phyloP scores from a whole-genome alignment of 2,329 filamentous ascomycete genomes.

The Fusarium aywerte region DNA sequence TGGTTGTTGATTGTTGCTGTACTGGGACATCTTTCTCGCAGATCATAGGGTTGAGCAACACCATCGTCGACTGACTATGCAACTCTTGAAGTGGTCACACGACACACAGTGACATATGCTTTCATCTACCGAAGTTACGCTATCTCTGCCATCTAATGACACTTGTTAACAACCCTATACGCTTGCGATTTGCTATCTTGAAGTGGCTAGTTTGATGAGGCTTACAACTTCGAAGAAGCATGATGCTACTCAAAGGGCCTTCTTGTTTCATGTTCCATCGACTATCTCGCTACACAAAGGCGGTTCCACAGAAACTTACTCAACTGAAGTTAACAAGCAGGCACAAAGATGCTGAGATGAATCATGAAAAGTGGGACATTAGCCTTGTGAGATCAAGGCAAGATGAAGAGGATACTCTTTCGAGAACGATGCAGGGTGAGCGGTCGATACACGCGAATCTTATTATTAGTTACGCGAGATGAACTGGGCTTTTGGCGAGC shows the following conservation, averaged over 20 bases:
- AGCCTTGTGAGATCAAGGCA: background rate
- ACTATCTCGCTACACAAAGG: background rate
- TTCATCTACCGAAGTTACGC: background rate
- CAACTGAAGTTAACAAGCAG: no score
- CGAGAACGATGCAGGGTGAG: background rate
- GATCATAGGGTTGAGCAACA: background rate
- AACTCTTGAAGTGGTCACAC: background rate
- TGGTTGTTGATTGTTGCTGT: background rate
- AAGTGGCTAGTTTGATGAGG: slow-evolving; percentile 19
- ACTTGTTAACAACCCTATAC: background rate
- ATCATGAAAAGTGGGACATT: background rate
- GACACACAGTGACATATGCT: background rate
- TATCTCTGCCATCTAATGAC: background rate
- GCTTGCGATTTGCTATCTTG: slow-evolving; percentile 12
- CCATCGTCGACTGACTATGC: background rate
- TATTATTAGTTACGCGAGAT: slow-evolving; percentile 1
- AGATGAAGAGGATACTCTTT: background rate
- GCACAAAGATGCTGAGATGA: background rate
- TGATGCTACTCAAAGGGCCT: background rate
- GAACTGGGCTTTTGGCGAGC: background rate
- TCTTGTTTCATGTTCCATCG: background rate
- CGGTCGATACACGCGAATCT: background rate
- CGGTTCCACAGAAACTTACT: background rate
- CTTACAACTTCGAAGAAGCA: background rate
- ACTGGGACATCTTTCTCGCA: background rate